These are phyloP conservation scores for Talaromyces sp. DNA, from an alignment of 2,329 filamentous ascomycete species.

Conservation along the genomic window DNA sequence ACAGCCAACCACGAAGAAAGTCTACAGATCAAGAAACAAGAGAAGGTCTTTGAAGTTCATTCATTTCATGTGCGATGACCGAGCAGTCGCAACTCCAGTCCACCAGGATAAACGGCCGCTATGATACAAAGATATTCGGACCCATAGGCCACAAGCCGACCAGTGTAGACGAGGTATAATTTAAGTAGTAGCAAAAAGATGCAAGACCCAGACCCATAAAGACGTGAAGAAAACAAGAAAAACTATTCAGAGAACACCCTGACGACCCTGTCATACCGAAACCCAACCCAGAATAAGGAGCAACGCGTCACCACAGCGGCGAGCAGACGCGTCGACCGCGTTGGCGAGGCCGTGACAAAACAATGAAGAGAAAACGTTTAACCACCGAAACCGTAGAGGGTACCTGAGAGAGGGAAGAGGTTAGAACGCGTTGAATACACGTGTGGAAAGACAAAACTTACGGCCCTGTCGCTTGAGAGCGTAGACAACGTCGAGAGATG, in stretches of 20 bases:
- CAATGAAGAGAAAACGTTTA: conserved; percentile 51
- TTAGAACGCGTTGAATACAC: conserved; percentile 15
- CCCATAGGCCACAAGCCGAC: conserved; percentile 40
- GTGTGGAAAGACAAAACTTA: conserved; percentile 36
- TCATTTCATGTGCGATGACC: conserved; percentile 19
- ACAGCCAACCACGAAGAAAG: not conserved
- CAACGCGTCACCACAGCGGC: conserved; percentile 28
- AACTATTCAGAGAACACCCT: conserved; percentile 42
- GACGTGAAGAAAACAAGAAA: conserved; percentile 40
- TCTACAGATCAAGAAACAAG: not conserved
- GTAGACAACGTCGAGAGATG: conserved; percentile 63
- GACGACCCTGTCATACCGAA: conserved; percentile 47
- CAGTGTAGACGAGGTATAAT: conserved; percentile 22
- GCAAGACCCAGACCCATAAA: conserved; percentile 43
- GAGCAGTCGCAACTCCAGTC: conserved; percentile 21
- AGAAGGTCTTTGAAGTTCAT: conserved; percentile 11
- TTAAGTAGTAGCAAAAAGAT: conserved; percentile 40
- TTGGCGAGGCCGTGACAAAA: conserved; percentile 34
- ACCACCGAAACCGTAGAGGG: conserved; percentile 87
- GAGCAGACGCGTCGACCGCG: conserved; percentile 28
- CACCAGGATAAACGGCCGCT: conserved; percentile 33
- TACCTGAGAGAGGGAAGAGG: conserved; percentile 40
- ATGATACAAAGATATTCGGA: conserved; percentile 43
- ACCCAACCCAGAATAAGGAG: conserved; percentile 43
- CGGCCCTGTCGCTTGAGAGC: conserved; percentile 65